These are phyloP conservation scores for Colletotrichum sp. DNA, from an alignment of 2,329 filamentous ascomycete species.

Conservation along the genomic window DNA sequence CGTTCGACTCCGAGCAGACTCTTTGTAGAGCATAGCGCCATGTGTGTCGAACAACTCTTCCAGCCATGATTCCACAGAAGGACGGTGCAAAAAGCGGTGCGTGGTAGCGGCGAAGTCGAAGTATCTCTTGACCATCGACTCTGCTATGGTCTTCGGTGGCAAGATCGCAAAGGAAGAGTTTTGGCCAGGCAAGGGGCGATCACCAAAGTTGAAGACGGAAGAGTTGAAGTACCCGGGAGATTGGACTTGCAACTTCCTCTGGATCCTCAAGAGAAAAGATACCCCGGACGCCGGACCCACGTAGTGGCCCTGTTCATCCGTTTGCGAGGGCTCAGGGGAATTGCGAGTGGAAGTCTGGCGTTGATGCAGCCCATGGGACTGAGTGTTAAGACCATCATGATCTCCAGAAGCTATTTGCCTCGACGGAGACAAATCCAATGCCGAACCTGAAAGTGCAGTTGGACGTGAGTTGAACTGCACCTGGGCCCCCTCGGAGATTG, in stretches of 20 bases:
- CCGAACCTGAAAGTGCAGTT: background rate
- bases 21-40: conserved; percentile 27
- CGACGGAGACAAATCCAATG: background rate
- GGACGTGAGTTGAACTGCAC: fast-evolving
- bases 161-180: conserved; percentile 42
- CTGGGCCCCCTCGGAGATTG: fast-evolving
- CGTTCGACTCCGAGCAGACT: conserved; percentile 30
- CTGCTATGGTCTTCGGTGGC: conserved; percentile 37
- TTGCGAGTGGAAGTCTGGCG: background rate
- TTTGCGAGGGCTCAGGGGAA: conserved; percentile 32
- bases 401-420: background rate
- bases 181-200: conserved; percentile 48
- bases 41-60: conserved; percentile 41
- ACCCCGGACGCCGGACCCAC: conserved; percentile 33
- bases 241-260: conserved; percentile 45
- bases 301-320: conserved; percentile 33
- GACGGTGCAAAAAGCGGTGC: conserved; percentile 57
- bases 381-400: fast-evolving
- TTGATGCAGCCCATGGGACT: background rate
- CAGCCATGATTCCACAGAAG: conserved; percentile 51
- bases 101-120: conserved; percentile 62
- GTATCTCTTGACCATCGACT: conserved; percentile 49
- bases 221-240: conserved; percentile 41
- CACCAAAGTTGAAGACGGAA: conserved; percentile 53
- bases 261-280: conserved; percentile 28